These are phyloP conservation scores for Salvia hispanica DNA, from an alignment of 257 asterid genomes.

Conservation along the genomic window DNA sequence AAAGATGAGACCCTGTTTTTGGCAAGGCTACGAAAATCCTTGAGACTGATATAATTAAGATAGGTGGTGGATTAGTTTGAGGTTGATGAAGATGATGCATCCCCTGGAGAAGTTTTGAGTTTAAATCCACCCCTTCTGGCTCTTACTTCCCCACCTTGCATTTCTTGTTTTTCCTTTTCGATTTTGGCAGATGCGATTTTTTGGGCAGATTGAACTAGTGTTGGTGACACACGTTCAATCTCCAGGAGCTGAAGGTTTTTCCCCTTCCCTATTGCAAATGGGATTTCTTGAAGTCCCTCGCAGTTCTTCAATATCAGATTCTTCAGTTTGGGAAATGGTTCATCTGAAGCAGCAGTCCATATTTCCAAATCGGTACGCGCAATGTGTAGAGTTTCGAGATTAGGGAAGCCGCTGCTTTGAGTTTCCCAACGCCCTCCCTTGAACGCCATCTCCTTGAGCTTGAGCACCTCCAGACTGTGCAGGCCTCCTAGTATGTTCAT, in stretches of 20 bases:
- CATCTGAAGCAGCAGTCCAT: constrained; percentile 30
- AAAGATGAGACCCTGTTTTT: too few relatives aligned
- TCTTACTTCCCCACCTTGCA: not conserved
- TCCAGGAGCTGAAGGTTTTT: constrained; percentile 35
- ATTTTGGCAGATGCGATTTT: not conserved
- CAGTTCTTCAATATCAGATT: constrained; percentile 31
- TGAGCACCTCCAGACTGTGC: constrained; percentile 30
- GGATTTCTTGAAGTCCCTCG: constrained; percentile 28
- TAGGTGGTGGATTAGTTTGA: not conserved
- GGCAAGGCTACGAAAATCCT: too few relatives aligned
- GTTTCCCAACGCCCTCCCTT: constrained; percentile 33
- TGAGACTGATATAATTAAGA: too few relatives aligned
- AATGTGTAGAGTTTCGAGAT: constrained; percentile 10
- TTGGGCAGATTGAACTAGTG: not conserved
- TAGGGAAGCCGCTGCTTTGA: not conserved
- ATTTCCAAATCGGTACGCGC: not conserved
- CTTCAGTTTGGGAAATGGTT: not conserved
- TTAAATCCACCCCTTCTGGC: constrained; percentile 14
- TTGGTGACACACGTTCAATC: not conserved
- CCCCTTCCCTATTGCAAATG: constrained; percentile 9
- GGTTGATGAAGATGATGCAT: not conserved
- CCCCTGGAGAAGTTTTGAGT: constrained; percentile 12
- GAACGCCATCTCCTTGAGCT: constrained; percentile 26
- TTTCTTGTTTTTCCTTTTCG: not conserved
- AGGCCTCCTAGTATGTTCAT: constrained; percentile 12